phyloP scores from a whole-genome alignment of 768 basidiomycete genomes.

The Leccinum truebloodii region DNA sequence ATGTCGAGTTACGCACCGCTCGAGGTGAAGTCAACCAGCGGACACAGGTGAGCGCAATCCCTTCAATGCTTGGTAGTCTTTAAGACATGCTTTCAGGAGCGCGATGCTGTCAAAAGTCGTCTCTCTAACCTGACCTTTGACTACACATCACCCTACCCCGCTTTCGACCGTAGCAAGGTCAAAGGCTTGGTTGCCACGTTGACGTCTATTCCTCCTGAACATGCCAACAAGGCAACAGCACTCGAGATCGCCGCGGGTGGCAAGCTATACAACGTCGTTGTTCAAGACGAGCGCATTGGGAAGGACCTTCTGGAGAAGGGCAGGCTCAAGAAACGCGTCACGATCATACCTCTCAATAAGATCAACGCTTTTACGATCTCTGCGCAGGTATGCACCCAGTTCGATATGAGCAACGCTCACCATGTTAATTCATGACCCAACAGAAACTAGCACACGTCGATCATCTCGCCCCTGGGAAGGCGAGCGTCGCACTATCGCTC shows the following conservation, averaged over 20 bases:
- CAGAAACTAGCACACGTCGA: conserved; percentile 80
- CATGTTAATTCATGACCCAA: not conserved
- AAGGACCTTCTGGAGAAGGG: conserved; percentile 80
- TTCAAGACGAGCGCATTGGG: conserved; percentile 87
- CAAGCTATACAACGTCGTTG: conserved; percentile 90
- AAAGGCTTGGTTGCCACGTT: conserved; percentile 92
- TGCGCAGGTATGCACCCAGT: conserved; percentile 43
- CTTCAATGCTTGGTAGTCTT: not conserved
- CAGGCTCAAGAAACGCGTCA: conserved; percentile 81
- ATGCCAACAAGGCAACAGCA: conserved; percentile 83
- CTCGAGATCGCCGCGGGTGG: conserved; percentile 91
- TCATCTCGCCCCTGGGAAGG: conserved; percentile 75
- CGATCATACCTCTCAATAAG: conserved; percentile 92
- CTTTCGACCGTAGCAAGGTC: conserved; percentile 84
- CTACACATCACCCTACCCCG: conserved; percentile 72
- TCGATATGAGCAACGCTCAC: not conserved
- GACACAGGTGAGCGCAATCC: conserved; percentile 54
- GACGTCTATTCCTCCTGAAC: conserved; percentile 67
- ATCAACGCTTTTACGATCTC: conserved; percentile 65
- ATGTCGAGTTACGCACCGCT: conserved; percentile 51
- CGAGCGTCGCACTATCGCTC: conserved; percentile 83
- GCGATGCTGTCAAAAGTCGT: conserved; percentile 65
- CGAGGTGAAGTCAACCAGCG: conserved; percentile 55
- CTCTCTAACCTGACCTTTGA: conserved; percentile 79
- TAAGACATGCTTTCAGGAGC: conserved; percentile 46